Base-by-base conservation (phyloP, 352 stramenopile species). In the Thraustochytrium striatum region DNA sequence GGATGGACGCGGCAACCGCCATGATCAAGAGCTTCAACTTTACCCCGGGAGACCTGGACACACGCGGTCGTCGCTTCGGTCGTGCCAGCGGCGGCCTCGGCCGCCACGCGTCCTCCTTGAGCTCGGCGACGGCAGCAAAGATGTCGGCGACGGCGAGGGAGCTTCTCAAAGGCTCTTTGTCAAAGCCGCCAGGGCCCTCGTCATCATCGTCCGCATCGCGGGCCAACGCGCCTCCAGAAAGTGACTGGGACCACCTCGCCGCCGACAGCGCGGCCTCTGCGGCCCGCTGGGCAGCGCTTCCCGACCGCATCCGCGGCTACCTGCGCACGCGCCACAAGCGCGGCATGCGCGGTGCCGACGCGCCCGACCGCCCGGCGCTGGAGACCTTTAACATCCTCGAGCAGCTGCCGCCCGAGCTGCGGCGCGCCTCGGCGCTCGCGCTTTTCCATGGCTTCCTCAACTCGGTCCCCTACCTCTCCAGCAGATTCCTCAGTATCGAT, bases 391-490 rank as follows among this genome's bases (percentile, higher is more conserved):
- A 55, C 19, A 33, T 82, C 8, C 38, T 82, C 7, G 38, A 36
- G 19, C 11, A 30, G 5, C 30, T 81, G 39, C 57, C 57, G 3
- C 33, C 32, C 35, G 61, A 61, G 50, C 57, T 82, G 33, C 39
- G 55, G 9, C 41, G 44, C 32, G 33, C 69, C 32, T 28, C 72
- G 16, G 44, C 53, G 41, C 41, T 82, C 33, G 36, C 36, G 47
- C 39, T 82, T 8, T 30, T 35, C 38, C 50, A 69, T 3, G 11
- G 57, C 70, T 70, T 38, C n/a, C 43, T 86, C 19, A 69, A 83
- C 68, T 69, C 25, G 19, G 75, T 86, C 16, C 83, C 82, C n/a
- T 87, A 87, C 69, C 57, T 87, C 19, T 85, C 83, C 25, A 81
- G 62, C 1, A 83, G 69, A 36, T 86, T 81, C 38, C 35, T 87